Base-by-base conservation (phyloP, 768 basidiomycete genomes). In the Termitomyces titanicus region DNA sequence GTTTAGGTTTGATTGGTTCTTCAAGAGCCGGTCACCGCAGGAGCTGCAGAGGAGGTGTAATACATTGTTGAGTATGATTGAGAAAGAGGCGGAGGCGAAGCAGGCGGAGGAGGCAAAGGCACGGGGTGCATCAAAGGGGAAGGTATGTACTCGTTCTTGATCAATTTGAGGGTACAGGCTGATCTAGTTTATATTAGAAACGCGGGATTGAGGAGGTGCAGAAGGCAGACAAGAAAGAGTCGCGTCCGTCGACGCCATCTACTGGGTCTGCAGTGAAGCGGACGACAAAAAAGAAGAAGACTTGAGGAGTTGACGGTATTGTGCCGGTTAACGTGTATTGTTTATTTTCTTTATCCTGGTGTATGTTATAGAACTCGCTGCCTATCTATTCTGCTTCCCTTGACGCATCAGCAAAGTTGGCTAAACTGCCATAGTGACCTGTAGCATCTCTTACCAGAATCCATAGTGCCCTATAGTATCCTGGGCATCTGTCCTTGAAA, bases 1-100 rank as follows among this genome's bases (percentile, higher is more conserved):
- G 13, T 99, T 98, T 75, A 79, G 95, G 20, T 98, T 98, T 64
- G 94, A 98, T 66, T 98, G 94, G 96, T 98, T 97, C 76, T 89
- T 94, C 79, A 95, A 96, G 77, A 93, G 92, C 60, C 76, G 96
- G 52, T 92, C 89, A 11, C 86, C 92, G 3, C 86, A 92, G 64
- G 96, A 98, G 72, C 72, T 98, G 54, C 85, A 88, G 64, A 76
- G 96, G 60, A 75, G 96, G 51, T 97, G 94, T 64, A 88, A 88
- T 62, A 97, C 96, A 2, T 67, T 98, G 35, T 64, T 97, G 25
- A 78, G 85, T 10, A 92, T 97, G 84, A 91, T 99, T 58, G 88
- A 92, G 74, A 96, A 95, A 75, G 96, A 98, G 70, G 88, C 86
- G n/a, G 81, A 81, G 66, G 73, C 75, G 44, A 79, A 82, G 47